These are phyloP conservation scores for Lathyrus aphaca DNA, from an alignment of 306 rosid species.

Conservation along the genomic window DNA sequence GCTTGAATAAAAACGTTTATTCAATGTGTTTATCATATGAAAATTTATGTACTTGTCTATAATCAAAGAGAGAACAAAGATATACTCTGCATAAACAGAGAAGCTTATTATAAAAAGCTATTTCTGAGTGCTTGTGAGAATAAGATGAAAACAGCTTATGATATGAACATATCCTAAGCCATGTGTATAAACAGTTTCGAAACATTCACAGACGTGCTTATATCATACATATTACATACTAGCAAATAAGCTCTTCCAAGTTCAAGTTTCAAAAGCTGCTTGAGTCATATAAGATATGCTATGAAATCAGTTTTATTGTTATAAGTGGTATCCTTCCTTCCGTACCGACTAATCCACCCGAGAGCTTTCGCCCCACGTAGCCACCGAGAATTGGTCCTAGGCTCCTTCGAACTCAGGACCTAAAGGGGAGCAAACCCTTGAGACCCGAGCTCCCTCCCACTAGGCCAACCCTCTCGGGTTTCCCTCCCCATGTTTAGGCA, in stretches of 20 bases:
- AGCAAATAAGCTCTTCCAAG: background rate
- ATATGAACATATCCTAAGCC: background rate
- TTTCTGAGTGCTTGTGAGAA: background rate
- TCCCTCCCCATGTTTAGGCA: background rate
- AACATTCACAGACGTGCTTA: background rate
- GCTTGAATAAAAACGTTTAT: background rate
- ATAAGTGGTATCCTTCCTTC: too few relatives aligned
- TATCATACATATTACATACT: background rate
- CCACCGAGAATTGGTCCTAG: too few relatives aligned
- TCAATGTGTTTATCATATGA: background rate
- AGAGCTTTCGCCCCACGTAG: too few relatives aligned
- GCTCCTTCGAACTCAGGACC: too few relatives aligned
- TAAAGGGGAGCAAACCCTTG: too few relatives aligned
- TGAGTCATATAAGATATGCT: conserved; percentile 6
- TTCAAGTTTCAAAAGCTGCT: background rate
- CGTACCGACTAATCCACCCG: too few relatives aligned
- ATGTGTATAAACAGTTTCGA: background rate
- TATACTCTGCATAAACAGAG: background rate
- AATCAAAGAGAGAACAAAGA: background rate
- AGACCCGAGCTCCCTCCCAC: too few relatives aligned
- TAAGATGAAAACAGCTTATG: background rate
- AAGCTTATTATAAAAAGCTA: conserved; percentile 2
- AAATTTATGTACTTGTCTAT: background rate
- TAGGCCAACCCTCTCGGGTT: too few relatives aligned
- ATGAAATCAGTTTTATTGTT: conserved; percentile 21